Base-by-base conservation (phyloP, 495 filamentous ascomycete genomes). In the Baudoinia panamericana region DNA sequence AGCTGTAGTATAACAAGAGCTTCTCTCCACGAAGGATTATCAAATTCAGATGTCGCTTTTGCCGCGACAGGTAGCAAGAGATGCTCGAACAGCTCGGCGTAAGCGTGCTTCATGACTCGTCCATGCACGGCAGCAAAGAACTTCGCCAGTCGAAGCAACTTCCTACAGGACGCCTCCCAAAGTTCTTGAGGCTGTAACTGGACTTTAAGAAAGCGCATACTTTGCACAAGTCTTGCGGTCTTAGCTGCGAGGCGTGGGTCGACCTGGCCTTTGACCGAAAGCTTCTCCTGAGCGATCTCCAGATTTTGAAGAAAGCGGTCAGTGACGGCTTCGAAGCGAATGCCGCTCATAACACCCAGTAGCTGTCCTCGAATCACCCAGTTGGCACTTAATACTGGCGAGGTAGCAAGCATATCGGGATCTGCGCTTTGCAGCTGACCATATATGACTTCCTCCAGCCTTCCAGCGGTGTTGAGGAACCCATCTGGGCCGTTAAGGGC, bases 351-450 rank as follows among this genome's bases (percentile, higher is more conserved):
- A 18, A 82, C 86, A 11, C 90, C 90, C 9, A 99, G 67, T 13
- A 96, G 63, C 53, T 93, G 84, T 18, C 80, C 78, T 52, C 93
- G 94, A 10, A 96, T 77, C 39, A 80, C 79, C 90, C 90, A 96
- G 57, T 96, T 95, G 12, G 90, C 80, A 63, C 86, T 73, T 44
- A 83, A 79, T 6, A 94, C 70, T 4, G 82, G 75, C 2, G 84
- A 93, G 9, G 71, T 68, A 15, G 76, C 66, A 11, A 96, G 68
- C 51, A 80, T 75, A 5, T 93, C 84, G 0, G 80, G 76, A 31
- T 96, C 86, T n/a, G 82, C 79, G 13, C 73, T 78, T 54, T 82
- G 86, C 13, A 97, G 63, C 55, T 94, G 88, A 23, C 78, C 77
- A 58, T 95, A 97, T 36, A 96, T 92, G 33, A 96, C 93, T 31